Evolutionary conservation across 257 asterid genomes (phyloP).

Genomic region (Nicotiana benthamiana): DNA sequence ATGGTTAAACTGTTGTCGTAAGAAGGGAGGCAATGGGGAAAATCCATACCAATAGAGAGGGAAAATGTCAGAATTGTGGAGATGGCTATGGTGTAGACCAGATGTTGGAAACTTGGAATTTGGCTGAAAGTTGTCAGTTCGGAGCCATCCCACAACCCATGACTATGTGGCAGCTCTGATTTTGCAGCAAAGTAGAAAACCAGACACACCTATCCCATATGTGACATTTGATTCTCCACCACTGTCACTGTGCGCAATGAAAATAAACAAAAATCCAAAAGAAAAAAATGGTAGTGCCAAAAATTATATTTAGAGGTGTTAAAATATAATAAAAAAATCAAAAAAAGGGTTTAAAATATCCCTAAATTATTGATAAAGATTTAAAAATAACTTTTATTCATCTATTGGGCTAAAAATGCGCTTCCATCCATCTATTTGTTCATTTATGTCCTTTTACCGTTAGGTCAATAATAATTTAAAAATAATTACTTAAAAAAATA

Average conservation of each 20-base stretch:
- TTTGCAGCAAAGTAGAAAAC: background rate
- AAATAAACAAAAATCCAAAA: background rate
- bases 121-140: constrained; percentile 10
- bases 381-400: too few relatives aligned
- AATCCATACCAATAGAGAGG: background rate
- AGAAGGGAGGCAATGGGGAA: background rate
- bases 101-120: background rate
- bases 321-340: too few relatives aligned
- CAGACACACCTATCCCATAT: background rate
- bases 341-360: too few relatives aligned
- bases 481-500: too few relatives aligned
- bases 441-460: too few relatives aligned
- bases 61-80: background rate
- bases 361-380: too few relatives aligned
- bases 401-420: too few relatives aligned
- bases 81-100: background rate
- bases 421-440: too few relatives aligned
- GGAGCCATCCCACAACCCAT: background rate
- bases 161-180: background rate
- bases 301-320: too few relatives aligned
- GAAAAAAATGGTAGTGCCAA: too few relatives aligned
- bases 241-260: background rate
- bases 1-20: background rate
- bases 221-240: background rate
- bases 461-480: too few relatives aligned